A percentile compares a stretch with the other conserved stretches of the same genome.
Evolutionary conservation across 768 basidiomycete genomes (phyloP).

Genomic region (Podaxis mareebaensis): DNA sequence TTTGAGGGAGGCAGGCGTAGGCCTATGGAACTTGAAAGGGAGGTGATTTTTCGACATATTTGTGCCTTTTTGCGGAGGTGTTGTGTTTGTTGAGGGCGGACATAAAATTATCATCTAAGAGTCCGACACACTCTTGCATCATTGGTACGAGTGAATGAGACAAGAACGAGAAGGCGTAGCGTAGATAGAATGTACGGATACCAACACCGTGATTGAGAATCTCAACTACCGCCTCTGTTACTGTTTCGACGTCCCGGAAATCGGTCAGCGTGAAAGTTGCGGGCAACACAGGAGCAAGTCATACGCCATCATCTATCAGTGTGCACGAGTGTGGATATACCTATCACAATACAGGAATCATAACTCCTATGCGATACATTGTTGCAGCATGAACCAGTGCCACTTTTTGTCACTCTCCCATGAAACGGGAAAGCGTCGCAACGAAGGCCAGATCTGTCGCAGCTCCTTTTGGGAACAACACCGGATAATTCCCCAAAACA

Average conservation of each 20-base stretch:
- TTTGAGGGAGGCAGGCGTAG: slow-evolving; percentile 52
- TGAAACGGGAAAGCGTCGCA: too few species aligned
- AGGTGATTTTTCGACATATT: slow-evolving; percentile 68
- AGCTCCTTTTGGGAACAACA: not conserved
- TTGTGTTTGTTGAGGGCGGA: slow-evolving; percentile 53
- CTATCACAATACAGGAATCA: too few species aligned
- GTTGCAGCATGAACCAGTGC: too few species aligned
- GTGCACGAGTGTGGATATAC: too few species aligned
- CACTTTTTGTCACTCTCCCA: too few species aligned
- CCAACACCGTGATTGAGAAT: slow-evolving; percentile 72
- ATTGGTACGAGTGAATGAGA: not conserved
- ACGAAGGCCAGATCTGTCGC: not conserved
- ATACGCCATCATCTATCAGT: too few species aligned
- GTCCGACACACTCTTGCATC: slow-evolving; percentile 77
- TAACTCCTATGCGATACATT: too few species aligned
- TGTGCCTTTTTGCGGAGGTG: slow-evolving; percentile 40
- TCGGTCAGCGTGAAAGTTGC: slow-evolving; percentile 82
- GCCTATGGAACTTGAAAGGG: slow-evolving; percentile 87
- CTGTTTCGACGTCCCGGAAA: slow-evolving; percentile 73
- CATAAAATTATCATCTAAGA: slow-evolving; percentile 75
- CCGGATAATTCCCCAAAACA: not conserved
- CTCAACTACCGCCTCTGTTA: slow-evolving; percentile 74
- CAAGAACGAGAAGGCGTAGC: slow-evolving; percentile 4
- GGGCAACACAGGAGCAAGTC: slow-evolving; percentile 79
- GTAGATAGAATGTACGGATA: slow-evolving; percentile 55